Conservation (phyloP, 2,329 filamentous ascomycete genomes). For the Scedosporium minutisporum region DNA sequence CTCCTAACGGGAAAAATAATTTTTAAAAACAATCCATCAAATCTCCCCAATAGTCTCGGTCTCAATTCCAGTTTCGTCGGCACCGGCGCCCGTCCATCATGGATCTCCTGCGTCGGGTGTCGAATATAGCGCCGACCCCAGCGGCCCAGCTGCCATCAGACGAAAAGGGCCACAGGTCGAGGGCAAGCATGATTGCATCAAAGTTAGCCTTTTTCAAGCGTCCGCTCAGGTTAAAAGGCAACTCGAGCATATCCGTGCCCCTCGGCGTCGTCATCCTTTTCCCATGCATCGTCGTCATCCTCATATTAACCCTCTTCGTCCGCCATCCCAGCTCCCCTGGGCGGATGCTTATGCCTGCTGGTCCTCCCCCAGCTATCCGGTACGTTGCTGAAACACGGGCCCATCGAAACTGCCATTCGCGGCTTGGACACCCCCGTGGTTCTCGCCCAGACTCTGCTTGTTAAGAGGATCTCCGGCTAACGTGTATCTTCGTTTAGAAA, state of each 20-base stretch:
- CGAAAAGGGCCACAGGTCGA: slow-evolving; percentile 33
- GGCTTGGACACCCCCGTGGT: too few relatives aligned
- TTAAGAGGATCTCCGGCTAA: neutral
- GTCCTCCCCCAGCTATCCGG: slow-evolving; percentile 83
- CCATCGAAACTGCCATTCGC: too few relatives aligned
- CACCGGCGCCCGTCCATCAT: slow-evolving; percentile 23
- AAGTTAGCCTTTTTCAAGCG: slow-evolving; percentile 73
- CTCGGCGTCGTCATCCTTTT: slow-evolving; percentile 88
- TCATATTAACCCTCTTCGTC: slow-evolving; percentile 84
- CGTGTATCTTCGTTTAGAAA: slow-evolving; percentile 46
- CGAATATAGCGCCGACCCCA: slow-evolving; percentile 36
- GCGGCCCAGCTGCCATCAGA: slow-evolving; percentile 39
- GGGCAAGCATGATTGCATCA: slow-evolving; percentile 31
- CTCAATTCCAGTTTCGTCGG: neutral
- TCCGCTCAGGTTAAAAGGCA: slow-evolving; percentile 80
- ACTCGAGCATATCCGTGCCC: slow-evolving; percentile 86
- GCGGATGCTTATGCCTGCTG: slow-evolving; percentile 76
- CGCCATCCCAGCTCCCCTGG: slow-evolving; percentile 77
- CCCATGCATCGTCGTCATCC: slow-evolving; percentile 78
- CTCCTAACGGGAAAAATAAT: neutral
- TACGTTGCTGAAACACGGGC: slow-evolving; percentile 31
- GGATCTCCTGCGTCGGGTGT: slow-evolving; percentile 50
- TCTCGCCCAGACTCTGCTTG: too few relatives aligned
- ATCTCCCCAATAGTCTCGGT: neutral
- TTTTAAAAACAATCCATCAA: neutral